Conservation (phyloP, 768 basidiomycete species). For the Hericium alpestre region DNA sequence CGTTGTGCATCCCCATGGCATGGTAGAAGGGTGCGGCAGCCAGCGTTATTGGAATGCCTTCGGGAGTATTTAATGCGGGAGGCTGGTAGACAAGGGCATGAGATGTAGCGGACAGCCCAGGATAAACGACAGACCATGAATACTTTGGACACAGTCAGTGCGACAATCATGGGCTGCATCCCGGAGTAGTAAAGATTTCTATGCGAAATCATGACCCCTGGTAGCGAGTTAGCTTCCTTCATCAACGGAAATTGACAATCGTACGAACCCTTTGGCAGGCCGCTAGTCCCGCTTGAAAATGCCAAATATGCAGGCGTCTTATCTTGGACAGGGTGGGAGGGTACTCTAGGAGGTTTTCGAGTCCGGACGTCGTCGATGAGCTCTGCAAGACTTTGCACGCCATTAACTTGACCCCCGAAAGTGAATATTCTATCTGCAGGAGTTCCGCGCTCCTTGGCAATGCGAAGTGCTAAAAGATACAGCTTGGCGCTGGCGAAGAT, state of each 20-base stretch:
- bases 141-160: conserved; percentile 17
- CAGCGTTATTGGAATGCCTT: conserved; percentile 37
- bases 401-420: conserved; percentile 31
- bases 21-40: conserved; percentile 64
- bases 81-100: conserved; percentile 21
- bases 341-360: conserved; percentile 29
- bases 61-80: conserved; percentile 28
- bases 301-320: conserved; percentile 59
- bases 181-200: conserved; percentile 40
- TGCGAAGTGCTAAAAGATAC: conserved; percentile 30
- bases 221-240: background rate
- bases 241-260: background rate
- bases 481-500: conserved; percentile 42
- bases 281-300: conserved; percentile 73
- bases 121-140: conserved; percentile 22
- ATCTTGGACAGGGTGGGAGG: conserved; percentile 34
- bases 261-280: conserved; percentile 55
- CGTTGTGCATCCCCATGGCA: conserved; percentile 46
- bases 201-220: conserved; percentile 69
- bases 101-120: background rate
- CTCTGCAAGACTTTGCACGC: conserved; percentile 32
- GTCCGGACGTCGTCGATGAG: conserved; percentile 31
- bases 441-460: conserved; percentile 24
- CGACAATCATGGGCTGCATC: conserved; percentile 19
- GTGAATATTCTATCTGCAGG: conserved; percentile 36